Evolutionary conservation across 371 early-diverging fungal species (phyloP), one percentile per base, ranked within the genome.

Genomic region (Mortierella sp.): DNA sequence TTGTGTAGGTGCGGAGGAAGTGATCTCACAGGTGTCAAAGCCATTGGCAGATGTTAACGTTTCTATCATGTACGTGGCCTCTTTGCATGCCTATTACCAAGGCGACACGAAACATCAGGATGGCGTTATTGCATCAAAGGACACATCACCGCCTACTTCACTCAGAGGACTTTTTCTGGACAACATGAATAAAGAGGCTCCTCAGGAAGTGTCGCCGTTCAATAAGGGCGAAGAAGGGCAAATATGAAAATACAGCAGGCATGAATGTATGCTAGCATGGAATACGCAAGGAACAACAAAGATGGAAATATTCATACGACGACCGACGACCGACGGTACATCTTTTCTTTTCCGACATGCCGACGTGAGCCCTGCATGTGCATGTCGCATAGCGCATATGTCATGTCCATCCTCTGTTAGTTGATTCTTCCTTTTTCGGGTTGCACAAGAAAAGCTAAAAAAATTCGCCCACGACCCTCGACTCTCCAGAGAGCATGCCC

Each of bases 61-160:
- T 19, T 82, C 86, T 34, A 86, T 86, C 77, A 86, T 86, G 86
- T 86, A 86, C 72, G 86, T 71, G 19, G 31, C 9, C 50, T 44
- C 21, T 19, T 48, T 48, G 13, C 21, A 14, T 37, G 1, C 5
- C 0, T 13, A 16, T 16, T 16, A 16, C 59, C 13, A 28, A 31
- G 28, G 59, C 0, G 14, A 59, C 59, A 46, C 48, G 9, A 13
- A 13, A 9, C 34, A 31, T 59, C 59, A 28, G 34, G 59, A 59
- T 59, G 59, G 59, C 59, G 59, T 59, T 46, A 46, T 46, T 46
- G 43, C 48, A 46, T 46, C n/a, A 8, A 46, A 13, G 48, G 48
- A 59, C 14, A 16, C 59, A 59, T 4, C 59, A 59, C 5, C 5
- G 19, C 5, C 28, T 26, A 31, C n/a, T n/a, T 28, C 59, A 59